A percentile compares a stretch with the other conserved stretches of the same genome.
Evolutionary conservation across 2,329 filamentous ascomycete species (phyloP).

Genomic region (Aspergillus fischeri): DNA sequence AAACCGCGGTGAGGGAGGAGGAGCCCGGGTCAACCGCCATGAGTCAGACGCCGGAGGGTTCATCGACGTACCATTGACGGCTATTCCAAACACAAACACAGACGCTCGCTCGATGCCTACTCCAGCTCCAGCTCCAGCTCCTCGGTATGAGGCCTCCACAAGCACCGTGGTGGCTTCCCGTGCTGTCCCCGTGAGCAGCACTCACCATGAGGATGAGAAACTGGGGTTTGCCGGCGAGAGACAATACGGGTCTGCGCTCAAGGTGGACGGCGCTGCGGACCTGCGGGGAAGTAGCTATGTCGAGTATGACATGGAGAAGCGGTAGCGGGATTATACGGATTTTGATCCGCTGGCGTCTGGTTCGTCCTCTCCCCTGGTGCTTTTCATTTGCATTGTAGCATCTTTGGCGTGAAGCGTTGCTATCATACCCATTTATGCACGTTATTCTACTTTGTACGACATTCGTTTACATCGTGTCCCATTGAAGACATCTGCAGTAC

Average conservation of each 20-base stretch:
- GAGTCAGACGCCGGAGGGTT: constrained; percentile 26
- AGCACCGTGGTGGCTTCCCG: constrained; percentile 1
- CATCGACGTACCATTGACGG: constrained; percentile 35
- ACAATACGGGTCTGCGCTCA: constrained; percentile 27
- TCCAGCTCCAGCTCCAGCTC: constrained; percentile 15
- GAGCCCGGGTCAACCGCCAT: constrained; percentile 21
- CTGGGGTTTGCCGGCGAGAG: constrained; percentile 41
- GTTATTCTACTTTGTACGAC: background rate
- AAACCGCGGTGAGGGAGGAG: constrained; percentile 57
- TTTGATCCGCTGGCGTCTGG: background rate
- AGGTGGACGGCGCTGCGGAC: constrained; percentile 21
- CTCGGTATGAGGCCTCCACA: constrained; percentile 22
- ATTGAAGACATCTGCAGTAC: background rate
- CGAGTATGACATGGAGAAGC: constrained; percentile 35
- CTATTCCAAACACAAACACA: constrained; percentile 17
- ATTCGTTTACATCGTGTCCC: background rate
- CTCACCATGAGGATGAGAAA: constrained; percentile 38
- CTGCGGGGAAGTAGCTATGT: constrained; percentile 34
- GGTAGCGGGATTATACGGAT: constrained; percentile 4
- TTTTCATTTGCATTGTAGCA: background rate
- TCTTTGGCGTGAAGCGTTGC: constrained; percentile 1
- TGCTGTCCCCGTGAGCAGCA: constrained; percentile 1
- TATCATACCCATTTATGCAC: background rate
- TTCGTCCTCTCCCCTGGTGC: background rate
- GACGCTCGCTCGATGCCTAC: background rate